Evolutionary conservation across 129 eudicot genomes (phyloP), one percentile per base, ranked within the genome.

Genomic region (Calendula officinalis): DNA sequence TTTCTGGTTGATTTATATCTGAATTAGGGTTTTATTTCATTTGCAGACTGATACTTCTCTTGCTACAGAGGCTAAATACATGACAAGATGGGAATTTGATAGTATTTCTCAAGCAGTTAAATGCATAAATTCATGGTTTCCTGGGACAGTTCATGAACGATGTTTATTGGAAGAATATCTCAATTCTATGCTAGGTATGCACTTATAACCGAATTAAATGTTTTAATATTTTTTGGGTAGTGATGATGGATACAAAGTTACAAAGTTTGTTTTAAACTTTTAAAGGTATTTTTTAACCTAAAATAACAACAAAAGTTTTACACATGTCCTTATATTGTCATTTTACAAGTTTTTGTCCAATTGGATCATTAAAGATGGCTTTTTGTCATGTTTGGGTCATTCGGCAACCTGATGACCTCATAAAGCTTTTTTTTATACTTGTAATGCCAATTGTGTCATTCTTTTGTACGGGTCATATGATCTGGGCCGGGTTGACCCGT

Each of bases 11-110:
- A 45, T 46, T 27, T 7, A 34, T 27, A 44, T 15, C 10, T 67
- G 30, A 40, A 8, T 14, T 22, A 22, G 30, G 60, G n/a, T 41
- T 38, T 63, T 15, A 38, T 57, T 30, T 11, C 27, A 14, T 41
- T 53, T 74, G 83, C 87, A 92, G 98, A 92, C 96, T 70, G 96
- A 92, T 77, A 92, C 98, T 12, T 92, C 94, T 50, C 88, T 92
- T 58, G 98, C 96, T 41, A 64, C 81, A 12, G 98, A 92, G 77
- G 73, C 95, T 41, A 92, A 92, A 64, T 76, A 70, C 62, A 88
- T 92, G 98, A 92, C 75, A 54, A 77, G 95, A 77, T 88, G 98
- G 98, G 98, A 92, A 77, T 92, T 92, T 58, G 98, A 92, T 80
- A 92, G 96, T 77, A 81, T 92, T 61, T 67, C 74, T 37, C 98